Percentiles rank a stretch among this genome's conserved stretches.
Conservation (phyloP, 768 basidiomycete species). For the Nevesoporus exiguus region DNA sequence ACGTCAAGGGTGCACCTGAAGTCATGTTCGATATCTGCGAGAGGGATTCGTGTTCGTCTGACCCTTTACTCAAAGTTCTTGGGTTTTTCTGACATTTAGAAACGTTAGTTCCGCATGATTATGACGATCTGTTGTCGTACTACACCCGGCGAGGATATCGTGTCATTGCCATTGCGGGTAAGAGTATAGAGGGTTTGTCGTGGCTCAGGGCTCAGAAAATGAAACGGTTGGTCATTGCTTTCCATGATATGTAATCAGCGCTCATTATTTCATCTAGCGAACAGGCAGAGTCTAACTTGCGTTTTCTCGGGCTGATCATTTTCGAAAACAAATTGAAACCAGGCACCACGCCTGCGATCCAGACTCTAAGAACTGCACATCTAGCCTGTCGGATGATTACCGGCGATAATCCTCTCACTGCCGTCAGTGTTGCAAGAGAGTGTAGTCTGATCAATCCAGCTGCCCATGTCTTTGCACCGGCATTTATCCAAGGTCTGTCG, state of each 20-base stretch:
- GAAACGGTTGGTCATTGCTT: slow-evolving; percentile 62
- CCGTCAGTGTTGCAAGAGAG: slow-evolving; percentile 94
- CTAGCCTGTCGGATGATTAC: slow-evolving; percentile 97
- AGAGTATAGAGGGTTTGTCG: slow-evolving; percentile 87
- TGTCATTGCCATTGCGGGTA: slow-evolving; percentile 97
- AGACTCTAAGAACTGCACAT: slow-evolving; percentile 83
- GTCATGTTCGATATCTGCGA: slow-evolving; percentile 97
- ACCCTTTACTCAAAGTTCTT: not conserved
- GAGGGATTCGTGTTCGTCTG: slow-evolving; percentile 77
- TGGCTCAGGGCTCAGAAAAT: slow-evolving; percentile 98
- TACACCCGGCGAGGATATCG: slow-evolving; percentile 97
- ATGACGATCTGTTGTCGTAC: slow-evolving; percentile 92
- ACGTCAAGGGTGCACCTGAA: slow-evolving; percentile 99
- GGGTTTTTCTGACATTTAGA: slow-evolving; percentile 12
- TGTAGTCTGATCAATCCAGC: slow-evolving; percentile 86
- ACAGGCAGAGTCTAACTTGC: slow-evolving; percentile 86
- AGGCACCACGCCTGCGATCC: slow-evolving; percentile 87
- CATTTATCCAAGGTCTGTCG: slow-evolving; percentile 64
- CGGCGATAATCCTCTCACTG: slow-evolving; percentile 95
- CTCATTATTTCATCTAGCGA: slow-evolving; percentile 51
- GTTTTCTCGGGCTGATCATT: slow-evolving; percentile 92
- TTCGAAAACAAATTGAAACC: slow-evolving; percentile 98
- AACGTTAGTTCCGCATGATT: slow-evolving; percentile 84
- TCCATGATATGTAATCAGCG: not conserved
- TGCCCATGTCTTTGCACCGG: slow-evolving; percentile 83